Evolutionary conservation across 2,329 filamentous ascomycete genomes (phyloP), one percentile per base, ranked within the genome.

Genomic region (Colletotrichum costaricense): DNA sequence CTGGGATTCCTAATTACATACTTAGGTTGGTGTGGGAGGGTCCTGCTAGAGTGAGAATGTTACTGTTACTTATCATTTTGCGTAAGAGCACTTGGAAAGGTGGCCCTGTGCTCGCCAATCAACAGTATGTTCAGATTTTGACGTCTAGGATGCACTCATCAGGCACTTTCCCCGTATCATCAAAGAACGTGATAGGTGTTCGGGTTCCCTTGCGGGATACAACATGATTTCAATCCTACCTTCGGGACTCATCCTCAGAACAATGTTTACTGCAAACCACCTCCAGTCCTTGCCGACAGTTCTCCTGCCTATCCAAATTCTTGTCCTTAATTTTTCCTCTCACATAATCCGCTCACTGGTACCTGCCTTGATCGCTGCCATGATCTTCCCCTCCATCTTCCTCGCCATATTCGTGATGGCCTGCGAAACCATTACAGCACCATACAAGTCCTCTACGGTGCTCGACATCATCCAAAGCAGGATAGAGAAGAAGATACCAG

Each of bases 1-100:
- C 8, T 49, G 7, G 4, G 3, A n/a, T 5, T 49, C 11, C 19
- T n/a, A n/a, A 0, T 1, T 0, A n/a, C 3, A 19, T 9, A 4
- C 19, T 3, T 1, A 19, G 16, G 6, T 9, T 2, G 8, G 42
- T 49, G 19, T 49, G 16, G 11, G 16, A 49, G 42, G 42, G 8
- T 4, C 19, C 7, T n/a, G 19, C 19, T 9, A 3, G 6, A 49
- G 16, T 22, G 19, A 49, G 42, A 49, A 49, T 22, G 1, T 11
- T 7, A 49, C 19, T 49, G 42, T 8, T 49, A 4, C n/a, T 3
- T 5, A 4, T 49, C 3, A 49, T 49, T 19, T 49, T 49, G 42
- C 42, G 8, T n/a, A 11, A n/a, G 19, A n/a, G 42, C 3, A n/a
- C 16, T 49, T 49, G 19, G 12, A 8, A 5, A 2, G 16, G 16